Evolutionary conservation across 2,329 filamentous ascomycete species (phyloP).

Genomic region (Onygenales sp.): DNA sequence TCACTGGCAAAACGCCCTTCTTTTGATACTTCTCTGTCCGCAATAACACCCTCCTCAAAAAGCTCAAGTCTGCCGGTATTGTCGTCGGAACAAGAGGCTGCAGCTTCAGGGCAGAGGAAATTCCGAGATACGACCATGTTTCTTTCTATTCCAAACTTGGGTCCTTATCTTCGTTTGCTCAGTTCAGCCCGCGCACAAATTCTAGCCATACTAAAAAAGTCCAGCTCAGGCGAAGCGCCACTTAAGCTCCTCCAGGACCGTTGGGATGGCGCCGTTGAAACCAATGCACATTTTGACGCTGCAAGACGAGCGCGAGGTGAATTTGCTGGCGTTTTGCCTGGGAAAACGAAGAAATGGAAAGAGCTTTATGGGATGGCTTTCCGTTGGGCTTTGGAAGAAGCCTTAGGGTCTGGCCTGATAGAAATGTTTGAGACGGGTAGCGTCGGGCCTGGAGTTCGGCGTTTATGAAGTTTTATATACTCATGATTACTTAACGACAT

Average conservation of each 20-base stretch:
- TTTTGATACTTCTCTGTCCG: conserved; percentile 32
- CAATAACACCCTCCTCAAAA: conserved; percentile 15
- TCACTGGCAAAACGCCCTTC: conserved; percentile 28
- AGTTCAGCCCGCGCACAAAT: conserved; percentile 46
- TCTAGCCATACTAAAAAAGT: conserved; percentile 42
- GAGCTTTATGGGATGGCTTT: conserved; percentile 50
- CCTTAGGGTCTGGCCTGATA: conserved; percentile 49
- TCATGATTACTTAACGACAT: not conserved
- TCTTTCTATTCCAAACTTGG: conserved; percentile 51
- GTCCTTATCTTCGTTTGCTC: conserved; percentile 50
- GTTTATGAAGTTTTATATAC: conserved; percentile 16
- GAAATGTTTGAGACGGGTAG: conserved; percentile 56
- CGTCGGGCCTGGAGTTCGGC: conserved; percentile 46
- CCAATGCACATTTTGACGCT: conserved; percentile 32
- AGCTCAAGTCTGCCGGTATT: not conserved
- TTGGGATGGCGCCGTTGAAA: conserved; percentile 53
- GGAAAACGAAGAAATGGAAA: conserved; percentile 55
- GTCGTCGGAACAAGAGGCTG: not conserved
- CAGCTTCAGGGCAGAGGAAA: conserved; percentile 4
- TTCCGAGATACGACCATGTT: conserved; percentile 31
- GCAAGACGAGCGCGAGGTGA: conserved; percentile 49
- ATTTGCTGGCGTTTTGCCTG: conserved; percentile 44
- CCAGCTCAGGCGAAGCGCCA: conserved; percentile 45
- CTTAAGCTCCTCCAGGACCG: conserved; percentile 46
- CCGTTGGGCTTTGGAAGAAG: conserved; percentile 52